Conservation (phyloP, 2,329 filamentous ascomycete species). For the Aspergillus uvarum region DNA sequence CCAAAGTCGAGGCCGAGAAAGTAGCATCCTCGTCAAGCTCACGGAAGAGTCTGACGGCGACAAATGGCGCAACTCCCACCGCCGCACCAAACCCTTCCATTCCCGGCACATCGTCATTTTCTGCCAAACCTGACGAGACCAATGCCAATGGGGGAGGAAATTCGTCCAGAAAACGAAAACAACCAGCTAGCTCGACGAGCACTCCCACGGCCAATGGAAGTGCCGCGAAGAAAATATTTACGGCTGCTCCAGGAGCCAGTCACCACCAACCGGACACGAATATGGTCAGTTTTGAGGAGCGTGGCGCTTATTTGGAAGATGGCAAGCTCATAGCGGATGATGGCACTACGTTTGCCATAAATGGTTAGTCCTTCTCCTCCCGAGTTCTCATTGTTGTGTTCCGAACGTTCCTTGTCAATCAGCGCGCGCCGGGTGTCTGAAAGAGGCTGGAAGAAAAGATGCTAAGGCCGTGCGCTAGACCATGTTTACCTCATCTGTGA, state of each 20-base stretch:
- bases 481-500: constrained; percentile 97
- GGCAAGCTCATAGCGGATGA: constrained; percentile 85
- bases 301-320: constrained; percentile 66
- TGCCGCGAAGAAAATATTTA: constrained; percentile 39
- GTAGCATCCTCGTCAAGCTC: constrained; percentile 37
- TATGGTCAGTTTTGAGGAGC: constrained; percentile 82
- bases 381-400: constrained; percentile 3
- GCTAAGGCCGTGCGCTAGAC: constrained; percentile 42
- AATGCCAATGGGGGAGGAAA: constrained; percentile 47
- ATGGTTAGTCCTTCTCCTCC: constrained; percentile 66
- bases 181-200: constrained; percentile 50
- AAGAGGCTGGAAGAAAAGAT: background rate
- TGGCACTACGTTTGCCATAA: constrained; percentile 76
- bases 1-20: constrained; percentile 41
- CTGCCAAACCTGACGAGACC: constrained; percentile 47
- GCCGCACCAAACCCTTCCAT: constrained; percentile 44
- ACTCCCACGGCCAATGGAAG: constrained; percentile 32
- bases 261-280: constrained; percentile 63
- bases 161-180: constrained; percentile 81
- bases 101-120: constrained; percentile 60
- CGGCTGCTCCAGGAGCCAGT: constrained; percentile 31
- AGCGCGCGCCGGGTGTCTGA: background rate
- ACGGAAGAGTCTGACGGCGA: constrained; percentile 41
- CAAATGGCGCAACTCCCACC: constrained; percentile 31
- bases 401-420: constrained; percentile 17